Evolutionary conservation across 1,284 basidiomycete genomes (phyloP), one percentile per base, ranked within the genome.

Genomic region (Psilocybe mexicana): DNA sequence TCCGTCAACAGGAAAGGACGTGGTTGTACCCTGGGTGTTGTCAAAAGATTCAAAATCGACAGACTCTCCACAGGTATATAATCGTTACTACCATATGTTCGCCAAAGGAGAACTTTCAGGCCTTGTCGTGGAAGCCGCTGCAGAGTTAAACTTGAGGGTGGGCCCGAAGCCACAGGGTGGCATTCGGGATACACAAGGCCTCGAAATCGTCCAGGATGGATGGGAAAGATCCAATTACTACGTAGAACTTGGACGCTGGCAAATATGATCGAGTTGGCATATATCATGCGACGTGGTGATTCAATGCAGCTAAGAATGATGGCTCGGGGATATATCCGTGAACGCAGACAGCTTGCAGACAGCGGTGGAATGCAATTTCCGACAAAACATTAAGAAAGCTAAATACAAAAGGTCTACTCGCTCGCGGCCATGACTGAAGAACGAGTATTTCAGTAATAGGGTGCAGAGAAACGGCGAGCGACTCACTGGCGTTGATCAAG

Each of bases 21-120:
- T 83, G 2, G 73, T 82, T 33, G 78, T 82, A 14, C 81, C 79
- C 7, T 80, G 79, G 79, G 75, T 79, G 0, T 57, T 76, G 35
- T 61, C 72, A n/a, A 68, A 63, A 33, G 46, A 63, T 25, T 45
- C 55, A 23, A 43, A 49, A 40, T 26, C 1, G 5, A 43, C 33
- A 23, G 44, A 63, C 14, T 61, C 68, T 63, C 64, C 74, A 66
- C 74, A 76, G 57, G 79, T 91, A 5, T 92, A 86, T 74, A 85
- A 94, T 68, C 83, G 95, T 55, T 98, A 96, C 69, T 98, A 98
- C 69, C 96, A 98, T 70, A 90, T 98, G 80, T 98, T 97, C 68
- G 81, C 86, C 0, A 75, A 84, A 55, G 91, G 88, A 24, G 95
- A 98, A 71, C 79, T 98, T 52, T 67, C 70, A 24, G 73, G 71